Conservation (phyloP, 257 asterid genomes). For the Petrea volubilis region DNA sequence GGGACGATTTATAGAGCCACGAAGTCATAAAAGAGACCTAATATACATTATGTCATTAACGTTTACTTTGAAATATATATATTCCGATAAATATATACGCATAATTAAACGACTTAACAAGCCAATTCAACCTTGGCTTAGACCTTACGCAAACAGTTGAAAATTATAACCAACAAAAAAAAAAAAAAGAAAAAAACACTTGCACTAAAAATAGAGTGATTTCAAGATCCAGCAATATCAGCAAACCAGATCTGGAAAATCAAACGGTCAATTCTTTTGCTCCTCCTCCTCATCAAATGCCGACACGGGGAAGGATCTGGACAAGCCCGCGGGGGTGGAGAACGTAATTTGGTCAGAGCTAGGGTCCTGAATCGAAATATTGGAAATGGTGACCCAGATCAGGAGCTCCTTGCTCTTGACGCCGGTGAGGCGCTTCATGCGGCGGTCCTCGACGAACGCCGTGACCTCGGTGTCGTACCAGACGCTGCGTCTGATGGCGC, state of each 20-base stretch:
- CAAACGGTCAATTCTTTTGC: constrained; percentile 22
- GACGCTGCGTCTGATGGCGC: constrained; percentile 48
- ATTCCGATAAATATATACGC: neutral
- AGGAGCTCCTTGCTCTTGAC: constrained; percentile 77
- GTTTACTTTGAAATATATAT: neutral
- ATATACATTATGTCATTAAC: neutral
- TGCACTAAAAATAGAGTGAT: neutral
- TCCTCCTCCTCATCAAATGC: constrained; percentile 55
- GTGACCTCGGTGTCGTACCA: constrained; percentile 71
- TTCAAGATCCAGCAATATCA: neutral
- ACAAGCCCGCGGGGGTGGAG: constrained; percentile 53
- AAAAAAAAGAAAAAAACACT: neutral
- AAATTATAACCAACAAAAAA: no score
- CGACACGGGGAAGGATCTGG: constrained; percentile 55
- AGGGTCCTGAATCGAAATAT: constrained; percentile 52
- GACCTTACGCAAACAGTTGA: neutral
- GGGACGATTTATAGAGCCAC: neutral
- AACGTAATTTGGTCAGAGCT: constrained; percentile 50
- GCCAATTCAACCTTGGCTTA: constrained; percentile 18
- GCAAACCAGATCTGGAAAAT: neutral
- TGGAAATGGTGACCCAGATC: constrained; percentile 62
- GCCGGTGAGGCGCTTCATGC: constrained; percentile 72
- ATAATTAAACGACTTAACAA: neutral
- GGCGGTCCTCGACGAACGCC: constrained; percentile 60
- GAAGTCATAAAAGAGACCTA: neutral